Base-by-base conservation (phyloP, 176 grass and related monocot genomes). In the Ensete glaucum region DNA sequence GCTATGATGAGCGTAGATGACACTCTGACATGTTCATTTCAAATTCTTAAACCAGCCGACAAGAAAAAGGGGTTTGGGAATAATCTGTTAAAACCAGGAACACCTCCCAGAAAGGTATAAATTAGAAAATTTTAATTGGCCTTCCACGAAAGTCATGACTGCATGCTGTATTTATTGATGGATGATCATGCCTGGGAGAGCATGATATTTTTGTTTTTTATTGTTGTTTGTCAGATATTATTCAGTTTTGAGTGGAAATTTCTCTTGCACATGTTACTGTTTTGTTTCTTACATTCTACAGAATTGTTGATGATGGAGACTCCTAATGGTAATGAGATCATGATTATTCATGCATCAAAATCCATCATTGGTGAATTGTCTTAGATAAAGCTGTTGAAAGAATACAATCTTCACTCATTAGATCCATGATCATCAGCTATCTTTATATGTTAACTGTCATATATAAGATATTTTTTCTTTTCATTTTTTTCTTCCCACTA, bases 1-100 rank as follows among this genome's bases (percentile, higher is more conserved):
- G 67, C 67, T 17, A 70, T 70, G 67, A 70, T 70, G 67, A 70
- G 67, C 20, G 67, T 70, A 50, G 67, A 70, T 70, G 67, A 70
- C 67, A 70, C 34, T 50, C 48, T 70, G 9, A 50, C 34, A 15
- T 70, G 67, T 20, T 70, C 67, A 50, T 70, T 70, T 70, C 67
- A 70, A 16, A 70, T 70, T 70, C 67, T 70, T 50, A 70, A 51
- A 70, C 67, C 67, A 70, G 34, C 34, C n/a, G 67, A 70, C n/a
- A 70, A 70, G 67, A 70, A 70, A 50, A 70, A 70, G 17, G 67
- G 67, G 12, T 70, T 70, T 70, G 67, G 67, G 8, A 70, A 70
- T 70, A 70, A 51, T 70, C 10, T 70, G 43, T 70, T 70, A 50
- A 51, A 70, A 50, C 67, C 67, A 70, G 67, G 34, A 70, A 70